A percentile compares a stretch with the other conserved stretches of the same genome.
Conservation (phyloP, 805 yeast genomes). For the Kazachstania bromeliacearum region DNA sequence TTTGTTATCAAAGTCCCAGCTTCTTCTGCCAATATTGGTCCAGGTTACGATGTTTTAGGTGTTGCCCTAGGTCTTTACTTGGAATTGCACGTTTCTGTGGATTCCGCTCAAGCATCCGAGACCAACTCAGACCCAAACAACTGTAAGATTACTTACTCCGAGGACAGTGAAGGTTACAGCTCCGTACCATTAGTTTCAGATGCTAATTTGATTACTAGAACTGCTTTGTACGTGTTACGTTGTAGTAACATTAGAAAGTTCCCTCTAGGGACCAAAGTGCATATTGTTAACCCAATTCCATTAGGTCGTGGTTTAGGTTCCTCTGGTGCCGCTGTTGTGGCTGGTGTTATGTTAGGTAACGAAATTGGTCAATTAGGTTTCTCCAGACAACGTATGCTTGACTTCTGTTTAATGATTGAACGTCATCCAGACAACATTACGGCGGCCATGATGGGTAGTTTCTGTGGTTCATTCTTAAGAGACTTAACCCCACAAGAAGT, state of each 20-base stretch:
- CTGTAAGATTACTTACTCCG: conserved; percentile 60
- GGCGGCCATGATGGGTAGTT: conserved; percentile 99
- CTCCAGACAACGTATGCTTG: conserved; percentile 74
- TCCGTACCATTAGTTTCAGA: conserved; percentile 72
- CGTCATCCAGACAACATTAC: conserved; percentile 97
- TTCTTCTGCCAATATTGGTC: conserved; percentile 96
- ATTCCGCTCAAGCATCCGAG: conserved; percentile 36
- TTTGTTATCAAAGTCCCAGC: conserved; percentile 79
- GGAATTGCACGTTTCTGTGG: conserved; percentile 59
- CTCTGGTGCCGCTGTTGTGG: conserved; percentile 97
- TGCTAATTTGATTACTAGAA: conserved; percentile 78
- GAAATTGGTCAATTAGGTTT: conserved; percentile 69
- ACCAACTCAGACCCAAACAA: conserved; percentile 57
- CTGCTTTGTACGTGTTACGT: conserved; percentile 85
- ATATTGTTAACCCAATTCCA: conserved; percentile 85
- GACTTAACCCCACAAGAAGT: conserved; percentile 65
- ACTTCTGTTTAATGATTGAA: conserved; percentile 93
- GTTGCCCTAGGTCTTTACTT: conserved; percentile 73
- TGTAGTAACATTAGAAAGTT: conserved; percentile 68
- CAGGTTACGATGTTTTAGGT: conserved; percentile 95
- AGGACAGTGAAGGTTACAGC: conserved; percentile 64
- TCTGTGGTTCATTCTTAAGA: conserved; percentile 88
- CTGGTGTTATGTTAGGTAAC: conserved; percentile 86
- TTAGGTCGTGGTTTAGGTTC: conserved; percentile 96
- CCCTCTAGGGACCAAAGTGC: conserved; percentile 75